These are phyloP conservation scores for Deinandra increscens DNA, from an alignment of 129 eudicot species.

Conservation along the genomic window DNA sequence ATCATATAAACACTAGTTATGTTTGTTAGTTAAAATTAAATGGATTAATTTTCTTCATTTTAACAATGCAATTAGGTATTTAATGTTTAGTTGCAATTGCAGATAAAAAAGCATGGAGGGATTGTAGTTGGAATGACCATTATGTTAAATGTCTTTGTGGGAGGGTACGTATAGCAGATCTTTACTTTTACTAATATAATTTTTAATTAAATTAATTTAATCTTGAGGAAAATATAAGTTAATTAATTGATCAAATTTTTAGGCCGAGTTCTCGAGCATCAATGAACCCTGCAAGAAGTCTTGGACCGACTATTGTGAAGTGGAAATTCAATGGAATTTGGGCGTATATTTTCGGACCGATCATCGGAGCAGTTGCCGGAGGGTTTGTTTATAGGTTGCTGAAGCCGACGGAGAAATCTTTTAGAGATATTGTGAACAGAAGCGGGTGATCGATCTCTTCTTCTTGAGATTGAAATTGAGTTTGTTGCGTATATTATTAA, in stretches of 20 bases:
- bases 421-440: constrained; percentile 34
- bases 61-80: too few species aligned
- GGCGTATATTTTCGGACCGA: constrained; percentile 70
- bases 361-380: constrained; percentile 56
- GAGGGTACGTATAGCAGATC: constrained; percentile 51
- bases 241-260: background rate
- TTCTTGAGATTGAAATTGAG: background rate
- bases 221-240: background rate
- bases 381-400: constrained; percentile 57
- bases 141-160: constrained; percentile 69
- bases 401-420: constrained; percentile 44
- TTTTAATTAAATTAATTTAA: background rate
- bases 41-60: too few species aligned
- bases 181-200: background rate
- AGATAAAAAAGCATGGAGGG: constrained; percentile 68
- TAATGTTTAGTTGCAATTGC: too few species aligned
- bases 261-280: constrained; percentile 93
- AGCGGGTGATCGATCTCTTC: constrained; percentile 1
- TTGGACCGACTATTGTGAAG: constrained; percentile 81
- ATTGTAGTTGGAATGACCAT: constrained; percentile 82
- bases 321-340: constrained; percentile 52
- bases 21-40: background rate
- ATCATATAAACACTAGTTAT: background rate
- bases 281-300: constrained; percentile 92
- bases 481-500: background rate